Conservation (phyloP, 148 eudicot genomes). For the Agrostemma githago region DNA sequence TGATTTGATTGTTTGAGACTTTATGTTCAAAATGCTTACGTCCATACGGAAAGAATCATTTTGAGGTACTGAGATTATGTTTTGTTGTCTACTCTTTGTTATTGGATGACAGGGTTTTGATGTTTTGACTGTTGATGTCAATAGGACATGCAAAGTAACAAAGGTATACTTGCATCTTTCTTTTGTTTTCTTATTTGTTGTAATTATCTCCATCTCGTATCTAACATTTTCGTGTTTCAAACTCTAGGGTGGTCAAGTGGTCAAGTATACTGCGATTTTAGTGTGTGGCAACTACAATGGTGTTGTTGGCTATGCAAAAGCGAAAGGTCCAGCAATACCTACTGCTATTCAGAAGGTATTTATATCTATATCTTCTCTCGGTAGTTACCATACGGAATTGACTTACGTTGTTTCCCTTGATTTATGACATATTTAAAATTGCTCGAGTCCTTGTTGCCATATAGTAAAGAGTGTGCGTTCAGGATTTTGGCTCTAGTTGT, state of each 20-base stretch:
- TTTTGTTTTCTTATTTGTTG: constrained; percentile 8
- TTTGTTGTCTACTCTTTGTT: constrained; percentile 3
- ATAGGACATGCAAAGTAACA: constrained; percentile 79
- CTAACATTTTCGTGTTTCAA: constrained; percentile 9
- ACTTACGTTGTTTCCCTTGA: not conserved
- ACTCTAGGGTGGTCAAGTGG: constrained; percentile 75
- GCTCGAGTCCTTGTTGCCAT: not conserved
- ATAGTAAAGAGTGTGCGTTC: not conserved
- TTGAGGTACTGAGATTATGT: not conserved
- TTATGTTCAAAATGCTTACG: not conserved
- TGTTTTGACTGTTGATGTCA: constrained; percentile 68
- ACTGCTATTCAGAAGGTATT: constrained; percentile 83
- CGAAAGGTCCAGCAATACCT: constrained; percentile 74
- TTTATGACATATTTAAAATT: not conserved
- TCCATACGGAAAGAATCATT: not conserved
- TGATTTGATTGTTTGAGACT: not conserved
- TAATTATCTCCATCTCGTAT: constrained; percentile 1
- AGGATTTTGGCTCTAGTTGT: not conserved
- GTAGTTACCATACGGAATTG: not conserved
- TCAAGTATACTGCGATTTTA: constrained; percentile 69
- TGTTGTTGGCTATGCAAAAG: constrained; percentile 82
- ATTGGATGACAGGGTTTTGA: constrained; percentile 75
- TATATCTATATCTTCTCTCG: not conserved
- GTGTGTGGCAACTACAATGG: constrained; percentile 95
- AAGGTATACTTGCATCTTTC: constrained; percentile 43